Evolutionary conservation across 257 asterid genomes (phyloP).

Genomic region (Apocynum venetum): DNA sequence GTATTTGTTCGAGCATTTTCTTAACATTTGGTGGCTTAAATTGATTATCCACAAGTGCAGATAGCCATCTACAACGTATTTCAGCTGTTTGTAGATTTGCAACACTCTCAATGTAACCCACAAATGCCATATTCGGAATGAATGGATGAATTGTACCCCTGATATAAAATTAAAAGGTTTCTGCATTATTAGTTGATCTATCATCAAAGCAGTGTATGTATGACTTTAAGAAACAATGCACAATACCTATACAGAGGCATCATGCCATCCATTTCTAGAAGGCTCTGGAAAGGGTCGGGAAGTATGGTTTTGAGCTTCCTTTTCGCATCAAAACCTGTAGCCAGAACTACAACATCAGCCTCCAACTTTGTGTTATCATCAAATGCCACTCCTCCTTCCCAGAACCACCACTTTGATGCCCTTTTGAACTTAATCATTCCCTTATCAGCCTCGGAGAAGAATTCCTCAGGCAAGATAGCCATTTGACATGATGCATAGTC

Average conservation of each 20-base stretch:
- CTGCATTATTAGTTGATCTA: too few relatives aligned
- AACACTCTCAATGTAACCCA: slow-evolving; percentile 85
- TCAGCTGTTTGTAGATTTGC: slow-evolving; percentile 89
- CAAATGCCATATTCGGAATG: slow-evolving; percentile 83
- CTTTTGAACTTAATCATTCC: slow-evolving; percentile 64
- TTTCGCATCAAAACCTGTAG: slow-evolving; percentile 85
- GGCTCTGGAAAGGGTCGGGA: slow-evolving; percentile 71
- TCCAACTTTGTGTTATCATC: slow-evolving; percentile 64
- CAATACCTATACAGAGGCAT: slow-evolving; percentile 85
- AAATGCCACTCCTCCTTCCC: slow-evolving; percentile 69
- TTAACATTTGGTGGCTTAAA: slow-evolving; percentile 68
- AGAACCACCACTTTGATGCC: slow-evolving; percentile 65
- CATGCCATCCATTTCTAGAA: slow-evolving; percentile 65
- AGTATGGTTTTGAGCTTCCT: slow-evolving; percentile 50
- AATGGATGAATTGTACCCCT: slow-evolving; percentile 89
- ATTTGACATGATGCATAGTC: slow-evolving; percentile 93
- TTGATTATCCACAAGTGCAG: slow-evolving; percentile 44
- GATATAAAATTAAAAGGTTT: slow-evolving; percentile 1
- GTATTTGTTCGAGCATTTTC: slow-evolving; percentile 58
- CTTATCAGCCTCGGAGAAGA: slow-evolving; percentile 73
- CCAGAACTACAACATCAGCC: slow-evolving; percentile 80
- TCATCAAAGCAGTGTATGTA: too few relatives aligned
- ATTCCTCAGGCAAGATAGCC: slow-evolving; percentile 86
- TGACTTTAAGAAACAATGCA: not conserved
- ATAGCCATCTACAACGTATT: slow-evolving; percentile 83